Base-by-base conservation (phyloP, 2,329 filamentous ascomycete species). In the Polytolypa hystricis region DNA sequence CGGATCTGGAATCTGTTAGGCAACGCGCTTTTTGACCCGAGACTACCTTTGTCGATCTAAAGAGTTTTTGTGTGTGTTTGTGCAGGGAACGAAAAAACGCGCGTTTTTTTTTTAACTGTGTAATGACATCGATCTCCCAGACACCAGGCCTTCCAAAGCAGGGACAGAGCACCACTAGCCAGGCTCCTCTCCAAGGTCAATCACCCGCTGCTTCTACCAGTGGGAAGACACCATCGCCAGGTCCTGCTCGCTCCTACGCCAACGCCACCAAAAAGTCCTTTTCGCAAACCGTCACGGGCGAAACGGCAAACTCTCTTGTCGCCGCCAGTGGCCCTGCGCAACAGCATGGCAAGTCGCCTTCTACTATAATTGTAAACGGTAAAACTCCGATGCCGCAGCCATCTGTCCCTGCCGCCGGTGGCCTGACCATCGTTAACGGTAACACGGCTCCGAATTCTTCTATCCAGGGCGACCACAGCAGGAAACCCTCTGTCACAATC, bases 401-500 rank as follows among this genome's bases (percentile, higher is more conserved):
- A 49, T 45, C 40, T 37, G 15, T 14, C 43, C 31, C 44, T 51
- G 48, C 36, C 29, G 61, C 66, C 49, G 67, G 69, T 57, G 66
- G 67, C 47, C 71, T 79, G 43, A 69, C 70, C 54, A 71, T 71
- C 53, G 62, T 75, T 50, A 91, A 93, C 74, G 84, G 84, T 52
- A 44, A 44, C 44, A 49, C 45, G 32, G 18, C 28, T 80, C 61
- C 72, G 72, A 61, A 79, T 79, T 48, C 54, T 42, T 47, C 56
- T 48, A 65, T 67, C 48, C 61, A 70, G 37, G 69, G 69, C 49
- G 79, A 85, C 50, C 87, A 96, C 67, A 73, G 70, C 56, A 77
- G 85, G 57, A 94, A 93, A 66, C 78, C 79, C 46, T 94, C 89
- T 12, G 81, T 94, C 53, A 93, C 87, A 53, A 94, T 95, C 69